Percentiles rank a stretch among this genome's conserved stretches.
Evolutionary conservation across 495 filamentous ascomycete species (phyloP).

Genomic region (Bathelium albidoporum): DNA sequence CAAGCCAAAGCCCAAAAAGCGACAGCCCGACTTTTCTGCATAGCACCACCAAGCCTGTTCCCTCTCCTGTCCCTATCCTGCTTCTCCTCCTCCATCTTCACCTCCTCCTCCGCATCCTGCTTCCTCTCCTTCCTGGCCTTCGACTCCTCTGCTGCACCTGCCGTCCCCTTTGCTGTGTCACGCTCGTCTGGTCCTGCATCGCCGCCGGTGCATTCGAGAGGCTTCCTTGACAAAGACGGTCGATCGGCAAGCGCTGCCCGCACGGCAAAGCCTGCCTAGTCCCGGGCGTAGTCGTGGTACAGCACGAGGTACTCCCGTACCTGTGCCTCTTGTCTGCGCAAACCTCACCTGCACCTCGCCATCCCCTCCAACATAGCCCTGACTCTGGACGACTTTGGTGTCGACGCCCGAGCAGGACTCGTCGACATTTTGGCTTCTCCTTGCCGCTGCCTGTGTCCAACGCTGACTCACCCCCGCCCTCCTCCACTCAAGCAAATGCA

Average conservation of each 20-base stretch:
- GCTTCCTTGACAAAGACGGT: neutral
- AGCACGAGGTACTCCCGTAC: neutral
- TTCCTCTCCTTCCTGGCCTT: neutral
- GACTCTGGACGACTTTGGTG: neutral
- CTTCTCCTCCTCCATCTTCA: neutral
- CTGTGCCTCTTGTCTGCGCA: neutral
- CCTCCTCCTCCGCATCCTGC: neutral
- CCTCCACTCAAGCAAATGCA: neutral
- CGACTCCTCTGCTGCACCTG: too few species aligned
- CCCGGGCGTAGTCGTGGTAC: neutral
- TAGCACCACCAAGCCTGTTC: neutral
- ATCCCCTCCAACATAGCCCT: neutral
- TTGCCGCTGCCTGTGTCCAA: neutral
- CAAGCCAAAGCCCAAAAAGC: neutral
- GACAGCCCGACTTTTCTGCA: constrained; percentile 3
- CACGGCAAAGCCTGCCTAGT: constrained; percentile 1
- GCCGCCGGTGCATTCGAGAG: neutral
- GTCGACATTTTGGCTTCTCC: neutral
- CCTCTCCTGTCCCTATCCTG: neutral
- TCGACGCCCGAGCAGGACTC: neutral
- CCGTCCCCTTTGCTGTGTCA: neutral
- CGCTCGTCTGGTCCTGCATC: neutral
- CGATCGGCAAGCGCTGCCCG: constrained; percentile 2
- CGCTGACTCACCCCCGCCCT: neutral
- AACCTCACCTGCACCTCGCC: neutral